Conservation (phyloP, 495 filamentous ascomycete species). For the Penicillium canariense region DNA sequence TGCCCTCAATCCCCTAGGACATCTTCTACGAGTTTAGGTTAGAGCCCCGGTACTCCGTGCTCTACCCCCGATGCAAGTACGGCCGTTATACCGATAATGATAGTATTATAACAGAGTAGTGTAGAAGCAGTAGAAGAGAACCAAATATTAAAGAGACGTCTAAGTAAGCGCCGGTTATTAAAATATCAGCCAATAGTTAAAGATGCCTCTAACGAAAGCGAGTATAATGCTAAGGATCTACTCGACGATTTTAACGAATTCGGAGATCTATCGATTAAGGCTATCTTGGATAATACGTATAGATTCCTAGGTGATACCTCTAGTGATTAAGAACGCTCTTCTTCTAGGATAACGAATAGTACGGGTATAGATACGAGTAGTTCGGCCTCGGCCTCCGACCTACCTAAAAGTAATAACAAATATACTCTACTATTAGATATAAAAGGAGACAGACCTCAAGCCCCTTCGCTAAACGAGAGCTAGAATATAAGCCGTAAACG, state of each 20-base stretch:
- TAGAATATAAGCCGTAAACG: background rate
- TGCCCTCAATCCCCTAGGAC: background rate
- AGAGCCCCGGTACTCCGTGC: background rate
- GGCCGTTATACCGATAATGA: background rate
- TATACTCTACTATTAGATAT: background rate
- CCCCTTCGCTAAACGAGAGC: background rate
- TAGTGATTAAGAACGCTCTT: background rate
- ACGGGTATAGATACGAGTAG: background rate
- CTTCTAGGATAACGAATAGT: background rate
- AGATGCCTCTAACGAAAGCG: background rate
- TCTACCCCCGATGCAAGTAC: background rate
- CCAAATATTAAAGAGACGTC: background rate
- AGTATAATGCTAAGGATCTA: background rate
- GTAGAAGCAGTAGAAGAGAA: background rate
- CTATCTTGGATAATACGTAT: background rate
- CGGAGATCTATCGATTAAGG: background rate
- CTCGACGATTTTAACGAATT: background rate
- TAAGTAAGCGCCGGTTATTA: background rate
- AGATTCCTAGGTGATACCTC: background rate
- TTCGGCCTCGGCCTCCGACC: background rate
- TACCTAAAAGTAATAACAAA: background rate
- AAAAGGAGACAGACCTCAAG: background rate
- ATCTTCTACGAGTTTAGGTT: background rate
- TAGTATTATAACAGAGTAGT: background rate
- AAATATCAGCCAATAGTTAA: background rate